phyloP scores from a whole-genome alignment of 208 protist genomes.

The Trypanosoma conorhini region DNA sequence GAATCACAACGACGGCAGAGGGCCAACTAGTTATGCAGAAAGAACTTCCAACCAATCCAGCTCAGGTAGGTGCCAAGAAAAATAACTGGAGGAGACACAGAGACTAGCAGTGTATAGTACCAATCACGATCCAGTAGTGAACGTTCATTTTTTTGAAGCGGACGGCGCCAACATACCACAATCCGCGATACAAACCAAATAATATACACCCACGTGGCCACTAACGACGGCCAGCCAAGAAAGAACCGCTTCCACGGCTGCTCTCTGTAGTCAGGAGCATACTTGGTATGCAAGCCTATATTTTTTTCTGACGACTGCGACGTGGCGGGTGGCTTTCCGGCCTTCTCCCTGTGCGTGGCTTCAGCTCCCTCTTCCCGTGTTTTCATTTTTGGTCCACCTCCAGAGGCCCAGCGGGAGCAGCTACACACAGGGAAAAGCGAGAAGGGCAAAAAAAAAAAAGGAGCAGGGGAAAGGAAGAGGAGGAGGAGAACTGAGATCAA shows the following conservation, averaged over 20 bases:
- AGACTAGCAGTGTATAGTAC: constrained; percentile 36
- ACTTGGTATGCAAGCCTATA: constrained; percentile 9
- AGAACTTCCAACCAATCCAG: constrained; percentile 88
- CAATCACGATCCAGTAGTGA: constrained; percentile 38
- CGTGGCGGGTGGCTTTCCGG: neutral
- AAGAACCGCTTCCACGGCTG: constrained; percentile 41
- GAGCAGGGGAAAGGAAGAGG: neutral
- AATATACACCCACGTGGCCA: constrained; percentile 35
- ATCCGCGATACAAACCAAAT: constrained; percentile 34
- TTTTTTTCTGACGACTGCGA: neutral
- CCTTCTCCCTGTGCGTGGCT: neutral
- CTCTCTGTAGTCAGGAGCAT: constrained; percentile 35
- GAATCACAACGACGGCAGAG: neutral
- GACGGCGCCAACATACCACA: constrained; percentile 9
- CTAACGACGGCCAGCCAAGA: constrained; percentile 60
- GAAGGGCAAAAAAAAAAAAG: neutral
- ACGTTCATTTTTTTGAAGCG: constrained; percentile 9
- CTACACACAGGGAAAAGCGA: no score
- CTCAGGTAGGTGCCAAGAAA: constrained; percentile 53
- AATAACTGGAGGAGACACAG: constrained; percentile 29
- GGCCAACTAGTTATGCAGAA: constrained; percentile 60
- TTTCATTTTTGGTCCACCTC: no score
- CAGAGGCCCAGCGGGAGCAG: no score
- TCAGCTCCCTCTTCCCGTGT: no score
- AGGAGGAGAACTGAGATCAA: neutral